Percentiles rank a stretch among this genome's conserved stretches.
Conservation (phyloP, 2,329 filamentous ascomycete species). For the Sphaerulina vaccinii region DNA sequence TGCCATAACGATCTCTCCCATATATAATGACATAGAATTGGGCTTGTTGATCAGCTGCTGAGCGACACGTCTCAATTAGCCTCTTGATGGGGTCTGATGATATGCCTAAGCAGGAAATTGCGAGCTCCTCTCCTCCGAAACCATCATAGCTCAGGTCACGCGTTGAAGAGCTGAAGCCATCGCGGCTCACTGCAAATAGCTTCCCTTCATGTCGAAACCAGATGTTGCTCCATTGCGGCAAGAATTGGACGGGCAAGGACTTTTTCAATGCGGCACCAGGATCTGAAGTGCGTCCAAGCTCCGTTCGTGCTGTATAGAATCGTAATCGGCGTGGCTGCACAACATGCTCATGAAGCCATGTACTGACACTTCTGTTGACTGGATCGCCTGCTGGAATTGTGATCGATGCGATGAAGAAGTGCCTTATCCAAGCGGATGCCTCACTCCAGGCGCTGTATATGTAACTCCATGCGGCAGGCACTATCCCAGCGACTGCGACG, state of each 20-base stretch:
- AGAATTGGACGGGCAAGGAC: slow-evolving; percentile 24
- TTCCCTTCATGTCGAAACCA: slow-evolving; percentile 26
- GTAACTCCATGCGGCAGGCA: slow-evolving; percentile 25
- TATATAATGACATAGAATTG: slow-evolving; percentile 42
- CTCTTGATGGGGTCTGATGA: slow-evolving; percentile 47
- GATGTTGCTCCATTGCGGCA: slow-evolving; percentile 26
- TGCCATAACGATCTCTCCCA: slow-evolving; percentile 41
- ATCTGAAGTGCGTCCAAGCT: slow-evolving; percentile 22
- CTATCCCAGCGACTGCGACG: slow-evolving; percentile 24
- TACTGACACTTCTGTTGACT: slow-evolving; percentile 28
- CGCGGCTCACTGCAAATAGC: slow-evolving; percentile 23
- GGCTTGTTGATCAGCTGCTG: slow-evolving; percentile 40
- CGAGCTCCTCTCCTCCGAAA: slow-evolving; percentile 28
- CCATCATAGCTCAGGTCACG: slow-evolving; percentile 28
- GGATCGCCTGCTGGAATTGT: slow-evolving; percentile 28
- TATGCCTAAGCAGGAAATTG: slow-evolving; percentile 47
- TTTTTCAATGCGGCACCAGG: slow-evolving; percentile 28
- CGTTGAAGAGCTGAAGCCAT: slow-evolving; percentile 23
- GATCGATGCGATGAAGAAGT: slow-evolving; percentile 28
- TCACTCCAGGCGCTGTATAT: slow-evolving; percentile 23
- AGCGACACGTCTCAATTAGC: slow-evolving; percentile 43
- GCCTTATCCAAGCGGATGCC: slow-evolving; percentile 23
- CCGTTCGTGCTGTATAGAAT: slow-evolving; percentile 28
- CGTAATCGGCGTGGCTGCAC: slow-evolving; percentile 24
- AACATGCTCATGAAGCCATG: slow-evolving; percentile 28